These are phyloP conservation scores for Populus simonii DNA, from an alignment of 345 rosid genomes.

Conservation along the genomic window DNA sequence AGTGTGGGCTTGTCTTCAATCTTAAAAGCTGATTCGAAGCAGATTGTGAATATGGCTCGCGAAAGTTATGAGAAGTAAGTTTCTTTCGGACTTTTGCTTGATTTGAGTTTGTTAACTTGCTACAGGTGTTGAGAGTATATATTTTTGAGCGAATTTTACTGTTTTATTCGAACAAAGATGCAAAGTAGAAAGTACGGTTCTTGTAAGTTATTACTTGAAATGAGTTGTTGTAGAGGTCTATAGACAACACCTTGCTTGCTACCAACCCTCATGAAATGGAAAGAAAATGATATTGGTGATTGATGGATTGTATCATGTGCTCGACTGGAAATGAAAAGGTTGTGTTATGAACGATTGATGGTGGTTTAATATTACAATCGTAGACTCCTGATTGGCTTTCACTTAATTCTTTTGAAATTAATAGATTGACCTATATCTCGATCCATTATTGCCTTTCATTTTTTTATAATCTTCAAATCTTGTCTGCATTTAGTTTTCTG, in stretches of 20 bases:
- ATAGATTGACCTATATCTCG: no score
- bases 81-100: neutral
- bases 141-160: neutral
- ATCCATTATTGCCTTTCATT: no score
- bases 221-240: neutral
- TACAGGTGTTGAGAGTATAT: neutral
- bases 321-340: neutral
- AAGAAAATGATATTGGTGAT: neutral
- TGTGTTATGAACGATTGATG: neutral
- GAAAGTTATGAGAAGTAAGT: constrained; percentile 75
- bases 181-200: neutral
- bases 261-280: neutral
- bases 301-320: neutral
- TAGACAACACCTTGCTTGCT: neutral
- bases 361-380: neutral
- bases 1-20: constrained; percentile 62
- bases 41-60: constrained; percentile 70
- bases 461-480: neutral
- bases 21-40: constrained; percentile 79
- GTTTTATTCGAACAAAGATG: neutral
- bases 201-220: neutral
- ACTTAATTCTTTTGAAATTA: no score
- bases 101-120: neutral
- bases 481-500: neutral
- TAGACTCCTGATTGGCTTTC: neutral